These are phyloP conservation scores for Thinopyrum elongatum DNA, from an alignment of 176 grass and related monocot species.

Conservation along the genomic window DNA sequence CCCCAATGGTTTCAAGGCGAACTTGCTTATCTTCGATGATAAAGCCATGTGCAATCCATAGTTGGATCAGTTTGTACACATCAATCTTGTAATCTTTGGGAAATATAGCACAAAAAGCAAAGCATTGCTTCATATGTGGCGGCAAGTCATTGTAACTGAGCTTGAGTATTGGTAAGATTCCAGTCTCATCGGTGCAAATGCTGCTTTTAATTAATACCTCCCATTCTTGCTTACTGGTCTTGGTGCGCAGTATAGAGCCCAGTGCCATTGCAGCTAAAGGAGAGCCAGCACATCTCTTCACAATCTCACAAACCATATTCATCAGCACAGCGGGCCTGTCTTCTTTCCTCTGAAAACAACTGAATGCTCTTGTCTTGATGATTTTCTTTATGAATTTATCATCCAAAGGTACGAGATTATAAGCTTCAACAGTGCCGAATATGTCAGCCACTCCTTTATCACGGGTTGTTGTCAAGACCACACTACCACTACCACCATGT, in stretches of 20 bases:
- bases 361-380: not conserved
- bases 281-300: not conserved
- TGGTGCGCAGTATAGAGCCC: not conserved
- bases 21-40: too few species aligned
- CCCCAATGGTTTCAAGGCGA: too few species aligned
- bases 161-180: not conserved
- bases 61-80: too few species aligned
- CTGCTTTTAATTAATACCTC: not conserved
- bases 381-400: not conserved
- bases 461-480: not conserved
- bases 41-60: too few species aligned
- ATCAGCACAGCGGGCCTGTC: not conserved
- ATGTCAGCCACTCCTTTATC: not conserved
- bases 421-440: not conserved
- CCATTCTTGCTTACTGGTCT: conserved; percentile 11
- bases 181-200: not conserved
- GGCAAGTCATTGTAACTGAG: conserved; percentile 3
- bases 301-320: not conserved
- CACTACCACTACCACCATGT: not conserved
- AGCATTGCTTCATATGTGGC: not conserved
- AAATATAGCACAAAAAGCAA: not conserved
- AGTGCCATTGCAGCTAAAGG: conserved; percentile 13
- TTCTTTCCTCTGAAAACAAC: not conserved
- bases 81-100: not conserved
- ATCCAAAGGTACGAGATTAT: not conserved